phyloP scores from a whole-genome alignment of 2,329 filamentous ascomycete species.

The Nigrospora oryzae region DNA sequence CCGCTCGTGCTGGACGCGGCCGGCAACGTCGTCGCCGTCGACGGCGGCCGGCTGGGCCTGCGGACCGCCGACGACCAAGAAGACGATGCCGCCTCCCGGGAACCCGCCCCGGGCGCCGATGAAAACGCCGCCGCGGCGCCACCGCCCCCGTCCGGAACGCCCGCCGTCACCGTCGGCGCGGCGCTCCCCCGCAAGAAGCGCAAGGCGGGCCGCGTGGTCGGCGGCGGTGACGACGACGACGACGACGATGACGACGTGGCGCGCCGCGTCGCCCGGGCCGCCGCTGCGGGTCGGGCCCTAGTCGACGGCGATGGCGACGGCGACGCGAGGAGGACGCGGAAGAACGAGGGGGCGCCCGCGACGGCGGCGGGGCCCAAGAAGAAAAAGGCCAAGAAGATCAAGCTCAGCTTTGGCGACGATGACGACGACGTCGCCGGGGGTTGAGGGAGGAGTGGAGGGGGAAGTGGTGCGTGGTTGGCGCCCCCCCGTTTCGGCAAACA shows the following conservation, averaged over 20 bases:
- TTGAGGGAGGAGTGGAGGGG: no score
- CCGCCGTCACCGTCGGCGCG: conserved; percentile 30
- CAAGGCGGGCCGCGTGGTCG: conserved; percentile 43
- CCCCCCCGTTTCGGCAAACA: no score
- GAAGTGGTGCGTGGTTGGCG: no score
- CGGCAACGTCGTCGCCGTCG: conserved; percentile 52
- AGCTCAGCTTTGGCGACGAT: conserved; percentile 59
- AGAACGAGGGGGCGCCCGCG: conserved; percentile 10
- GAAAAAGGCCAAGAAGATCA: conserved; percentile 52
- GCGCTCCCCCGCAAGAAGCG: conserved; percentile 39
- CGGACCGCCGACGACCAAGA: conserved; percentile 16
- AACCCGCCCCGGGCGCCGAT: no score
- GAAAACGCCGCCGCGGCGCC: no score
- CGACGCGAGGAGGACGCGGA: conserved; percentile 3
- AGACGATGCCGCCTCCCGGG: no score
- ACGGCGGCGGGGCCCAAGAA: conserved; percentile 9
- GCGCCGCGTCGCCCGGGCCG: conserved; percentile 1
- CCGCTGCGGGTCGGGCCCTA: conserved; percentile 14
- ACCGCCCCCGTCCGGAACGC: not conserved
- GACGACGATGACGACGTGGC: conserved; percentile 3
- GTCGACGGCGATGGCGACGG: conserved; percentile 2
- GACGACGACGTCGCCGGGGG: conserved; percentile 22
- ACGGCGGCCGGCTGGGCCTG: conserved; percentile 28
- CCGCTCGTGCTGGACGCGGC: conserved; percentile 68
- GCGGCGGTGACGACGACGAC: conserved; percentile 19